Evolutionary conservation across 1,284 basidiomycete species (phyloP).

Genomic region (Phellopilus nigrolimitatus): DNA sequence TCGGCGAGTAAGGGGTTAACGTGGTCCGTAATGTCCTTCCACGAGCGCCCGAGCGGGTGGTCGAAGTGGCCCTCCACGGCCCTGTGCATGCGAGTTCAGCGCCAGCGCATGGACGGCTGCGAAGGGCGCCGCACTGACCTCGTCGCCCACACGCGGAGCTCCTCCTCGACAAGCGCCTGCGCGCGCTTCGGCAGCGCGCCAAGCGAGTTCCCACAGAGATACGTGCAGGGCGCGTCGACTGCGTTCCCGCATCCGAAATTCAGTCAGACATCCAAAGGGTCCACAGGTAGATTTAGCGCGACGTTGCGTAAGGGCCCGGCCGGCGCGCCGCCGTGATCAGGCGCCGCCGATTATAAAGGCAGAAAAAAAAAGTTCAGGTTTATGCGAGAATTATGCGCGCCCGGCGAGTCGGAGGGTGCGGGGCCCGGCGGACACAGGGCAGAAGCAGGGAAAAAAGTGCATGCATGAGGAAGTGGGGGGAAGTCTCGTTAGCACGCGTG

Average conservation of each 20-base stretch:
- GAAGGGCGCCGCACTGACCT: slow-evolving; percentile 44
- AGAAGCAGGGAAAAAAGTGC: neutral
- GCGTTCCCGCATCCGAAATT: too few species aligned
- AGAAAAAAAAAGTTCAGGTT: too few species aligned
- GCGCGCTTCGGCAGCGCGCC: slow-evolving; percentile 79
- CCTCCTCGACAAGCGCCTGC: slow-evolving; percentile 71
- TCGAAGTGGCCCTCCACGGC: slow-evolving; percentile 90
- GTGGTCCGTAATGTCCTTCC: slow-evolving; percentile 77
- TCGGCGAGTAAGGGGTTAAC: slow-evolving; percentile 76
- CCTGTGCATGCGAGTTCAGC: slow-evolving; percentile 36
- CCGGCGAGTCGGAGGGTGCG: too few species aligned
- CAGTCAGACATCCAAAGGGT: too few species aligned
- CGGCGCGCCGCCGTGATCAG: too few species aligned
- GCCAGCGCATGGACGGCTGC: neutral
- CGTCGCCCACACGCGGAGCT: slow-evolving; percentile 84
- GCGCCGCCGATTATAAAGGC: too few species aligned
- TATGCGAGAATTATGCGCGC: too few species aligned
- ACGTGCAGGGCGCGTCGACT: slow-evolving; percentile 62
- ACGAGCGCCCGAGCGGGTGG: slow-evolving; percentile 80
- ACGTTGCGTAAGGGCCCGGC: too few species aligned
- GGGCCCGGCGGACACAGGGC: neutral
- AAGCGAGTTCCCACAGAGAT: slow-evolving; percentile 96
- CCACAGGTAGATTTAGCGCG: slow-evolving; percentile 2
- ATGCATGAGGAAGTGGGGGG: neutral
- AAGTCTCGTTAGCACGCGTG: neutral